A percentile compares a stretch with the other conserved stretches of the same genome.
These are phyloP conservation scores for Pelargonium nanum DNA, from an alignment of 345 rosid genomes.

Conservation along the genomic window DNA sequence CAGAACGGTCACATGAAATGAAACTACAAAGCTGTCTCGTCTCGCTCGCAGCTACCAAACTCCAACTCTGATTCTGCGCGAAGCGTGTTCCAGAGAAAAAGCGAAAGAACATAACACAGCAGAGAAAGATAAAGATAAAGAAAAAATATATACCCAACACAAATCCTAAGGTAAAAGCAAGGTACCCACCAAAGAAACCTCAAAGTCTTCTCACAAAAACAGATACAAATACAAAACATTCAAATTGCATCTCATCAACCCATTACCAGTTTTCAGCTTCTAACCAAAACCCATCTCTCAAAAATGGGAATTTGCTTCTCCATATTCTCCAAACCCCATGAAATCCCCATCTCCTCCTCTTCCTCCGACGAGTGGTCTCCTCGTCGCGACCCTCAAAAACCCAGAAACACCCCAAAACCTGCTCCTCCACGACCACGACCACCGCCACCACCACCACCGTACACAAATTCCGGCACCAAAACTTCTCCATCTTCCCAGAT, in stretches of 20 bases:
- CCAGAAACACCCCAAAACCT: conserved; percentile 11
- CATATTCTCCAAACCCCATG: conserved; percentile 24
- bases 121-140: background rate
- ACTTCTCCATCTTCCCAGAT: conserved; percentile 30
- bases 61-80: too few species aligned
- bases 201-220: background rate
- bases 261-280: background rate
- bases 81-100: too few species aligned
- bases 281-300: background rate
- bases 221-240: background rate
- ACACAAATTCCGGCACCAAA: background rate
- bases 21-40: too few species aligned
- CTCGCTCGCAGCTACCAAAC: too few species aligned
- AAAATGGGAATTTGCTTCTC: conserved; percentile 15
- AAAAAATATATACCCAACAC: conserved; percentile 6
- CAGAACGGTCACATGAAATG: too few species aligned
- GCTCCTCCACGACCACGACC: background rate
- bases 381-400: conserved; percentile 15
- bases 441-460: background rate
- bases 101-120: too few species aligned
- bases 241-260: background rate
- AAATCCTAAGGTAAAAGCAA: background rate
- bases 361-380: conserved; percentile 32
- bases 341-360: conserved; percentile 51
- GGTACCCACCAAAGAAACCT: background rate